phyloP scores from a whole-genome alignment of 192 early-diverging fungal genomes.

The Umbelopsis sp. region DNA sequence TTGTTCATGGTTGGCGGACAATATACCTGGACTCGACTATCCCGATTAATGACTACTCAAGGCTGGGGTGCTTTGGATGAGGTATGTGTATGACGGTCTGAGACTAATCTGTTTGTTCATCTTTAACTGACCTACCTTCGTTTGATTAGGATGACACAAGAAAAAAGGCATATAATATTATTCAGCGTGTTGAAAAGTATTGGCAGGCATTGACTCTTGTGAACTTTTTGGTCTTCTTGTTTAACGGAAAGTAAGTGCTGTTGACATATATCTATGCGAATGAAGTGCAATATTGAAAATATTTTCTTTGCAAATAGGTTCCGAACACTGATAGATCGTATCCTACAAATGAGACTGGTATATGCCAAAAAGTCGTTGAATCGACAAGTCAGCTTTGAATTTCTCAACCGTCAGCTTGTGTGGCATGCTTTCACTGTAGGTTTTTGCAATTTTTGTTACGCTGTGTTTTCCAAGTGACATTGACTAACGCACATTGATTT shows the following conservation, averaged over 20 bases:
- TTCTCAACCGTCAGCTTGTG: constrained; percentile 91
- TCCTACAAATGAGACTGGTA: constrained; percentile 83
- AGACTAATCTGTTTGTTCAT: neutral
- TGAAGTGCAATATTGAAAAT: neutral
- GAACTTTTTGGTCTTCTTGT: constrained; percentile 87
- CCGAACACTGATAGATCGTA: constrained; percentile 73
- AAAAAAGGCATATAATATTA: constrained; percentile 54
- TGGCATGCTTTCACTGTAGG: constrained; percentile 90
- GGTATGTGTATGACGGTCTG: constrained; percentile 26
- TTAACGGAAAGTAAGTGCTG: constrained; percentile 70
- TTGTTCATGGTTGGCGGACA: constrained; percentile 69
- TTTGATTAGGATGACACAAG: constrained; percentile 44
- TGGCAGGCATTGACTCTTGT: constrained; percentile 62
- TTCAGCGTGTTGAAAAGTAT: constrained; percentile 63
- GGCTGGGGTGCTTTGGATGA: constrained; percentile 76
- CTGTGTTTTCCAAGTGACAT: too few relatives aligned
- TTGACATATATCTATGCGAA: too few relatives aligned
- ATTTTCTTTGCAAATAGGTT: constrained; percentile 51
- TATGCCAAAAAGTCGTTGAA: constrained; percentile 73
- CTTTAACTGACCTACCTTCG: too few relatives aligned
- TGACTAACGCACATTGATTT: neutral
- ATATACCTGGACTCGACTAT: constrained; percentile 67
- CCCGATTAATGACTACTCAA: constrained; percentile 58
- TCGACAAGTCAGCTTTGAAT: constrained; percentile 87
- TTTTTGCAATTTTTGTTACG: neutral